Evolutionary conservation across 1,284 basidiomycete genomes (phyloP).

Genomic region (Pyrrhoderma lamaoense): DNA sequence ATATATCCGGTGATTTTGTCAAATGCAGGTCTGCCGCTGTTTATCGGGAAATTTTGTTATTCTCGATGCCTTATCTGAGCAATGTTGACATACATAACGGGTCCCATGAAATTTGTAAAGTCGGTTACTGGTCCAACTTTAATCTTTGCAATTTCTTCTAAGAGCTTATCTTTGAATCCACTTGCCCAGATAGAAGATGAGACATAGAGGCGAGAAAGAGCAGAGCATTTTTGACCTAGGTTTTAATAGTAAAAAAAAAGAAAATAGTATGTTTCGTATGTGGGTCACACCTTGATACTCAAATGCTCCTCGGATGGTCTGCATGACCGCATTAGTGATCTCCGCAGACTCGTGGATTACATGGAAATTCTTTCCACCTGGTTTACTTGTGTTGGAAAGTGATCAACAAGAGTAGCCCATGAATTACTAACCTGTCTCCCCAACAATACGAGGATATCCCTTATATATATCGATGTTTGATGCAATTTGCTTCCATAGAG

Average conservation of each 20-base stretch:
- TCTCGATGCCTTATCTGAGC: background rate
- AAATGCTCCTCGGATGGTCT: slow-evolving; percentile 86
- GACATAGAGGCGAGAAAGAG: slow-evolving; percentile 88
- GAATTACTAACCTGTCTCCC: slow-evolving; percentile 86
- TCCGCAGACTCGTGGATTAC: slow-evolving; percentile 86
- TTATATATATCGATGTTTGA: slow-evolving; percentile 81
- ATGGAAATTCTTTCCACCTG: slow-evolving; percentile 97
- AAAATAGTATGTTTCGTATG: too few species aligned
- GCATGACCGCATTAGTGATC: slow-evolving; percentile 80
- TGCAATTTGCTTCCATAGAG: slow-evolving; percentile 95
- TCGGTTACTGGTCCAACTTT: slow-evolving; percentile 77
- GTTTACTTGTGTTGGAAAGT: background rate
- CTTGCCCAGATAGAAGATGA: slow-evolving; percentile 80
- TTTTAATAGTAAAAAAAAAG: too few species aligned
- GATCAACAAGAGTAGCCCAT: slow-evolving; percentile 17
- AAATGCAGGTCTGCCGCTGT: slow-evolving; percentile 75
- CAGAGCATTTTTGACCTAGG: slow-evolving; percentile 92
- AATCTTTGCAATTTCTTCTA: slow-evolving; percentile 75
- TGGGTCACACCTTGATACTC: slow-evolving; percentile 80
- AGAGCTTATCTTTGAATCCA: slow-evolving; percentile 80
- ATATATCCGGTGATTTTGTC: slow-evolving; percentile 87
- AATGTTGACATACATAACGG: slow-evolving; percentile 70
- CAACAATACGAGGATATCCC: slow-evolving; percentile 91
- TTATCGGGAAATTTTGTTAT: background rate
- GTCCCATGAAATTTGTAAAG: slow-evolving; percentile 88